These are phyloP conservation scores for Aspergillus unguis DNA, from an alignment of 2,329 filamentous ascomycete genomes.

Conservation along the genomic window DNA sequence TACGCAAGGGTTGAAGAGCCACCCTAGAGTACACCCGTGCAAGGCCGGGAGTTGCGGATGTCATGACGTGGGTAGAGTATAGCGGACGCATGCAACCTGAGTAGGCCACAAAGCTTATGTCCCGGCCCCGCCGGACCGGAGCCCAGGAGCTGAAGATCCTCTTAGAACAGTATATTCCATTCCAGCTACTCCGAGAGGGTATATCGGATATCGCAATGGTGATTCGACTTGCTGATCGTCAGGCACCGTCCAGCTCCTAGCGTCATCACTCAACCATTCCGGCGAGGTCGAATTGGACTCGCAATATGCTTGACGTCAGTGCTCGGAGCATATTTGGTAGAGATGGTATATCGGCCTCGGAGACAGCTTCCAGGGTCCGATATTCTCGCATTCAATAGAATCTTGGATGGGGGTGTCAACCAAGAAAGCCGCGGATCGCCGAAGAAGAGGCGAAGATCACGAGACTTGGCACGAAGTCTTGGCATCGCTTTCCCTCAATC, in stretches of 20 bases:
- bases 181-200: no score
- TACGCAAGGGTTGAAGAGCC: not conserved
- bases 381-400: not conserved
- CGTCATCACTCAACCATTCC: not conserved
- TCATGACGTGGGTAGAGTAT: constrained; percentile 17
- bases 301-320: constrained; percentile 2
- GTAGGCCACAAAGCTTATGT: constrained; percentile 14
- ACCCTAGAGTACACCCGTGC: not conserved
- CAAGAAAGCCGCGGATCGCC: not conserved
- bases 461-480: not conserved
- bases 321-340: not conserved
- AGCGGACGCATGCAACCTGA: constrained; percentile 12
- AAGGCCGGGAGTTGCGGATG: constrained; percentile 9
- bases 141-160: not conserved
- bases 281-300: not conserved
- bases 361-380: not conserved
- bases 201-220: not conserved
- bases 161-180: not conserved
- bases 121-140: not conserved
- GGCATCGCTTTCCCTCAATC: not conserved
- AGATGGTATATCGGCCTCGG: not conserved
- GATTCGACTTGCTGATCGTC: not conserved
- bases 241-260: not conserved
- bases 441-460: not conserved
- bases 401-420: not conserved